These are phyloP conservation scores for Ensete ventricosum DNA, from an alignment of 176 grass and related monocot genomes.

Conservation along the genomic window DNA sequence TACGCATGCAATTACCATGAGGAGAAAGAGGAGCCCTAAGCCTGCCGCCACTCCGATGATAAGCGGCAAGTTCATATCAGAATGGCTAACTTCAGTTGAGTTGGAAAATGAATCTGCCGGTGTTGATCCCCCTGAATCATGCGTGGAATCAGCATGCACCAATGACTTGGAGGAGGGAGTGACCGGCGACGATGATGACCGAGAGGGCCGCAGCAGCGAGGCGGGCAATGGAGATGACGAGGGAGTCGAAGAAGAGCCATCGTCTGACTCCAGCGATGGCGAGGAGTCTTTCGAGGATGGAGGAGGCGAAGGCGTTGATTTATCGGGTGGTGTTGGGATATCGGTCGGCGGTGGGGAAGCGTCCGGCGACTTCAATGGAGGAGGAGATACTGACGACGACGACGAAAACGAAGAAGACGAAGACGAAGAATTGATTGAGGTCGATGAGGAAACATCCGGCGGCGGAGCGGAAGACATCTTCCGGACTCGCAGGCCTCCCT, in stretches of 20 bases:
- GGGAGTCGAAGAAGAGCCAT: background rate
- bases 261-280: background rate
- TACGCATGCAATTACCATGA: constrained; percentile 18
- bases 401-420: background rate
- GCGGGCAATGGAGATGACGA: background rate
- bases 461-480: background rate
- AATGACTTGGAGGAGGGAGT: background rate
- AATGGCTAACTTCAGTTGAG: background rate
- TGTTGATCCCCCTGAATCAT: background rate
- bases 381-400: background rate
- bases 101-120: background rate
- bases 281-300: background rate
- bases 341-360: background rate
- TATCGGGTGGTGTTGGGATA: background rate
- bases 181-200: background rate
- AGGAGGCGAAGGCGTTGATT: background rate
- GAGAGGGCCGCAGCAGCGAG: background rate
- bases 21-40: constrained; percentile 16
- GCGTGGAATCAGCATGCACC: background rate
- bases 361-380: background rate
- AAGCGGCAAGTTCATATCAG: background rate
- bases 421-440: background rate
- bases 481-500: background rate
- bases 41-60: constrained; percentile 6
- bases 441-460: background rate